Evolutionary conservation across 2,329 filamentous ascomycete species (phyloP).

Genomic region (Didymella segeticola): DNA sequence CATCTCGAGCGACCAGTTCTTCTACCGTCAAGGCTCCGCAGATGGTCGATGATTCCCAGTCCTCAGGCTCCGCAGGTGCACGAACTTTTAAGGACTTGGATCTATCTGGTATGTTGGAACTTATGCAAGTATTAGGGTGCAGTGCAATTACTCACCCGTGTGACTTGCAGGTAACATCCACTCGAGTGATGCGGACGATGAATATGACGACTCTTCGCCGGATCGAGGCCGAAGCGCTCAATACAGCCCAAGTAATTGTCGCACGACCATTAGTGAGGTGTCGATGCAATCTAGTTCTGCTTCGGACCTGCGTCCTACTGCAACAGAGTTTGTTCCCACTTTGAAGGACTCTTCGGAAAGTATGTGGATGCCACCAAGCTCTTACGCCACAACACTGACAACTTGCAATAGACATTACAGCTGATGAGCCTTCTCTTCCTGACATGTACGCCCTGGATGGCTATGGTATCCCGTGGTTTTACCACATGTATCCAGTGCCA

Average conservation of each 20-base stretch:
- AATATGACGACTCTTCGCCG: slow-evolving; percentile 5
- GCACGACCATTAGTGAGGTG: slow-evolving; percentile 16
- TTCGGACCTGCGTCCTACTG: slow-evolving; percentile 42
- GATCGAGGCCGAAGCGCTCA: slow-evolving; percentile 19
- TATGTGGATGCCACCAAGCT: neutral
- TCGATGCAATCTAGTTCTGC: slow-evolving; percentile 25
- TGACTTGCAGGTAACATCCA: slow-evolving; percentile 8
- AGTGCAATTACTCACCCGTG: slow-evolving; percentile 13
- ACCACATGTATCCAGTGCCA: slow-evolving; percentile 40
- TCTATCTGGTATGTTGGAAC: slow-evolving; percentile 24
- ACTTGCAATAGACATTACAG: neutral
- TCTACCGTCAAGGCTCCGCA: slow-evolving; percentile 25
- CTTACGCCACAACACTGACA: neutral
- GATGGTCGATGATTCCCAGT: slow-evolving; percentile 6
- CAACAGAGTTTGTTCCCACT: slow-evolving; percentile 38
- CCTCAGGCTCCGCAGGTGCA: slow-evolving; percentile 24
- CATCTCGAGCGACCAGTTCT: slow-evolving; percentile 22
- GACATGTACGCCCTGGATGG: slow-evolving; percentile 32
- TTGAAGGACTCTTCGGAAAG: neutral
- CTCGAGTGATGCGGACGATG: neutral
- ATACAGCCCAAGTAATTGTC: slow-evolving; percentile 3
- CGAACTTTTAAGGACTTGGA: slow-evolving; percentile 22
- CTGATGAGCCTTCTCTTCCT: slow-evolving; percentile 9
- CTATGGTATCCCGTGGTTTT: slow-evolving; percentile 37
- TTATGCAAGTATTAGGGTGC: neutral